Evolutionary conservation across 495 filamentous ascomycete species (phyloP).

Genomic region (Clavariopsis aquatica): DNA sequence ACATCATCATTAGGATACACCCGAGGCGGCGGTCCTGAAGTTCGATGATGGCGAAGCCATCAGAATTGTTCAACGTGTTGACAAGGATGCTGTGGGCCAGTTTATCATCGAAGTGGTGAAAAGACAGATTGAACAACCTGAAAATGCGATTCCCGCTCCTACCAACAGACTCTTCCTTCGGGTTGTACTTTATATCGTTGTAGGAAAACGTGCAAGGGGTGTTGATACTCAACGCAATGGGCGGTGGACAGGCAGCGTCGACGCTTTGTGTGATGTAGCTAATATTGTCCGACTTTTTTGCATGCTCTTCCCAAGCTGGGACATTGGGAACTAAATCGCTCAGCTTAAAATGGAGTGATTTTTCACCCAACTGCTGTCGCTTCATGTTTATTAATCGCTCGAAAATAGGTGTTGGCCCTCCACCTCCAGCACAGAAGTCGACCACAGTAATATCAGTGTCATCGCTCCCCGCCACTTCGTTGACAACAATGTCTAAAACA

Average conservation of each 20-base stretch:
- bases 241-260: constrained; percentile 61
- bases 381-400: constrained; percentile 40
- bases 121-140: constrained; percentile 69
- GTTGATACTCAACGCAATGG: constrained; percentile 48
- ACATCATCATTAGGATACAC: constrained; percentile 55
- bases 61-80: constrained; percentile 62
- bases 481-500: constrained; percentile 27
- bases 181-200: neutral
- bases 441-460: constrained; percentile 48
- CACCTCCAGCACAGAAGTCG: constrained; percentile 74
- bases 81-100: constrained; percentile 59
- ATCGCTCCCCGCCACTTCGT: constrained; percentile 16
- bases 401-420: constrained; percentile 47
- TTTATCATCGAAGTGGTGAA: constrained; percentile 73
- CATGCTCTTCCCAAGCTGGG: constrained; percentile 58
- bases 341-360: constrained; percentile 61
- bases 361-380: constrained; percentile 20
- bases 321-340: constrained; percentile 70
- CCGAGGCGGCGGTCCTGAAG: constrained; percentile 62
- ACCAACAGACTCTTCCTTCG: neutral
- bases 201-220: neutral
- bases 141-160: constrained; percentile 50
- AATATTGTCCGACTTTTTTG: constrained; percentile 54
- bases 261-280: constrained; percentile 59
- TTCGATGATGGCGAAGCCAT: constrained; percentile 74